Base-by-base conservation (phyloP, 352 stramenopile species). In the Pythium sp. region DNA sequence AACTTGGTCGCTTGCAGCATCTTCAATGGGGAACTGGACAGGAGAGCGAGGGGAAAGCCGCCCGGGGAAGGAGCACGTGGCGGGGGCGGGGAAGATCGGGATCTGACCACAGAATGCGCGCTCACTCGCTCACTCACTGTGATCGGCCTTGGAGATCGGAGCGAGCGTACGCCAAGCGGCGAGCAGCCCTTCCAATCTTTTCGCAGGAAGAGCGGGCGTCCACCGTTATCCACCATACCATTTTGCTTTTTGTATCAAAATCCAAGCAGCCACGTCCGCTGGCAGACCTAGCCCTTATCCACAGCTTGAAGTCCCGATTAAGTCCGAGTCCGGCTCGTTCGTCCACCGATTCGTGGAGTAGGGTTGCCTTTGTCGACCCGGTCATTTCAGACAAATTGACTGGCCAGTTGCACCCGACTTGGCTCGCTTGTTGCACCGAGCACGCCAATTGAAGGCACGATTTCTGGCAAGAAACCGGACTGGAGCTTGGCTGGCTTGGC, bases 1-100 rank as follows among this genome's bases (percentile, higher is more conserved):
- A 86, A 77, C 73, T 86, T 80, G 70, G 82, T 80, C 55, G 72
- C 76, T 81, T 84, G 82, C 76, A 88, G 80, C 80, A 88, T 90
- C 65, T 65, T 58, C 18, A 20, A 8, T 56, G 34, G 56, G 36
- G 22, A 8, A 49, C 41, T 26, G 7, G 32, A 11, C 38, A 46
- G 38, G 12, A 46, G 18, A 15, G 14, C 24, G 60, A 15, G 30
- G 30, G 8, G 30, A 32, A 24, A 36, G 32, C 32, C 46, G 53
- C 26, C 26, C 53, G 24, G 26, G 22, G 15, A 14, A 30, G 26
- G 38, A 32, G 54, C 28, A 32, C 26, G 54, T 68, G 62, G 53
- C 34, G 34, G 32, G 32, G 24, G 51, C 62, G 51, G 9, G 36
- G 62, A 68, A 65, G 60, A 65, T 65, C 60, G 60, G 60, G 60